A percentile compares a stretch with the other conserved stretches of the same genome.
Evolutionary conservation across 2,329 filamentous ascomycete genomes (phyloP).

Genomic region (Trichoderma breve): DNA sequence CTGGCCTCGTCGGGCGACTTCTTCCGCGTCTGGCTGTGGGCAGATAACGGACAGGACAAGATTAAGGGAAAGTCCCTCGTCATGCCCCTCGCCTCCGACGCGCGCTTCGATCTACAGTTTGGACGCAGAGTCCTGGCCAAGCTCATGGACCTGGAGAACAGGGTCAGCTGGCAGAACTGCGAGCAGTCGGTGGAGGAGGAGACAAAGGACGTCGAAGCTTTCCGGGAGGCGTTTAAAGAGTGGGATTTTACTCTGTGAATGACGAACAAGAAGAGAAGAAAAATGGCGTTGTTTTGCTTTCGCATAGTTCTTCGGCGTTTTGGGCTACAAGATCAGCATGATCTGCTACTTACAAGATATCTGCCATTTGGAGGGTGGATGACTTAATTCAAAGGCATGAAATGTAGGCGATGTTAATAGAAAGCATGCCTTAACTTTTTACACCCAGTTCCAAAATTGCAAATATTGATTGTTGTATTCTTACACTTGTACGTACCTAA

Average conservation of each 20-base stretch:
- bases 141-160: slow-evolving; percentile 72
- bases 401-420: not conserved
- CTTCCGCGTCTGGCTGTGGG: slow-evolving; percentile 82
- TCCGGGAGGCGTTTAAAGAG: slow-evolving; percentile 76
- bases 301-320: slow-evolving; percentile 1
- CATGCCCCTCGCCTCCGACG: slow-evolving; percentile 67
- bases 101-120: slow-evolving; percentile 88
- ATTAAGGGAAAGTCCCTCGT: slow-evolving; percentile 65
- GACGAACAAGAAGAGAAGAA: not conserved
- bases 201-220: slow-evolving; percentile 70
- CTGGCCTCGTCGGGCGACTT: slow-evolving; percentile 59
- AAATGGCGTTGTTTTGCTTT: not conserved
- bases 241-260: slow-evolving; percentile 73
- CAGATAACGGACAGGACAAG: slow-evolving; percentile 50
- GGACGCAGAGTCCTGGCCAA: slow-evolving; percentile 85
- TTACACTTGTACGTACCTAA: not conserved
- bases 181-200: slow-evolving; percentile 76
- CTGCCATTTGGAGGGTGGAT: not conserved
- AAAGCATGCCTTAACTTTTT: not conserved
- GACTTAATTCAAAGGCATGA: not conserved
- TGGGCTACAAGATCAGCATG: not conserved
- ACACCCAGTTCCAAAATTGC: not conserved
- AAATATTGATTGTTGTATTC: not conserved
- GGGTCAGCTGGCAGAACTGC: slow-evolving; percentile 84
- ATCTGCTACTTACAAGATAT: not conserved